Evolutionary conservation across 2,329 filamentous ascomycete species (phyloP), one percentile per base, ranked within the genome.

Genomic region (Nakataea oryzae): DNA sequence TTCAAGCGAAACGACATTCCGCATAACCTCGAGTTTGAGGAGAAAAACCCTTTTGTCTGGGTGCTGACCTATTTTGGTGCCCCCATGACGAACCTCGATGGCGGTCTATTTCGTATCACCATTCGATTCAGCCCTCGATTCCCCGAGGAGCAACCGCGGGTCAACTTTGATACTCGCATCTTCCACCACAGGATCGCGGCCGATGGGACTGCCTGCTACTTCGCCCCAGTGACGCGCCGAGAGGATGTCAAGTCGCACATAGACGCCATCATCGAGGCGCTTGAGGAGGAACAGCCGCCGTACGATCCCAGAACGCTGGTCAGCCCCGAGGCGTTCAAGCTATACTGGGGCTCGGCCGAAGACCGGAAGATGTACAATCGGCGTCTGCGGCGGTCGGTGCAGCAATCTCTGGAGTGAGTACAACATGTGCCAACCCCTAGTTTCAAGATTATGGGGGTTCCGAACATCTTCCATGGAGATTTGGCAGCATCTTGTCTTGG

Each of bases 41-140:
- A 95, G 66, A 84, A 81, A 54, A 97, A 97, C 69, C 93, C 93
- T 0, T 97, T 97, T 70, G 81, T 93, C 26, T 97, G 95, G 95
- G 74, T 82, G 26, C 73, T 97, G 64, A 95, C 91, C 1, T 93
- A 96, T 72, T 96, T 97, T 71, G 95, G 95, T 29, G 85, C 88
- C 62, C 91, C 92, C 0, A 96, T 95, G 88, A 96, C 92, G 7
- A 92, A 96, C 67, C 83, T 97, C 2, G 93, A 97, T 68, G 93
- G 93, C 21, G 92, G 93, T 2, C 83, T 97, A 64, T 93, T 97
- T 77, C 85, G 85, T 64, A 88, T 97, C 72, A 88, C 82, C 68
- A 80, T 97, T 62, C 81, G 80, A 69, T 87, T 97, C 69, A 96
- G 91, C 68, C 87, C 91, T 7, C 84, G 86, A 7, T 97, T 97